Evolutionary conservation across 2,329 filamentous ascomycete genomes (phyloP).

Genomic region (Talaromyces sp.): DNA sequence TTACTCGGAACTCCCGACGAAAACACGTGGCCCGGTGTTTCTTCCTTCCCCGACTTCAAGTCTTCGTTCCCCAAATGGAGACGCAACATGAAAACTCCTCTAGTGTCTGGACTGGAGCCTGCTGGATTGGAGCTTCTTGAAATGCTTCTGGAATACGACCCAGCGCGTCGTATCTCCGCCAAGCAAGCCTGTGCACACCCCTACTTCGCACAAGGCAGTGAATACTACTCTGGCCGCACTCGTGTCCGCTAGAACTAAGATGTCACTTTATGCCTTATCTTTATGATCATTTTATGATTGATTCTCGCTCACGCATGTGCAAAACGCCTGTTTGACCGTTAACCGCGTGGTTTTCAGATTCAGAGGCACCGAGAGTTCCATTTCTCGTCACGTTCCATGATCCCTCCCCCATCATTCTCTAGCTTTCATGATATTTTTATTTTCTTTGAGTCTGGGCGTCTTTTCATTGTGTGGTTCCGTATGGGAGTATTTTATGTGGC

Average conservation of each 20-base stretch:
- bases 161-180: conserved; percentile 79
- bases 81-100: conserved; percentile 63
- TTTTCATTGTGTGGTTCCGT: conserved; percentile 7
- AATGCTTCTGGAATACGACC: conserved; percentile 78
- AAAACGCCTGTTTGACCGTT: background rate
- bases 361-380: background rate
- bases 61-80: conserved; percentile 87
- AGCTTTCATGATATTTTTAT: background rate
- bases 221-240: conserved; percentile 46
- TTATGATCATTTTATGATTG: conserved; percentile 6
- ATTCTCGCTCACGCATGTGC: background rate
- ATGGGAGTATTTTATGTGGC: conserved; percentile 12
- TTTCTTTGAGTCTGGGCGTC: conserved; percentile 8
- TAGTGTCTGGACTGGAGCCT: conserved; percentile 72
- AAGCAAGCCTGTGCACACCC: conserved; percentile 82
- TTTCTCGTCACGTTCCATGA: background rate
- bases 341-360: background rate
- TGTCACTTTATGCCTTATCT: conserved; percentile 25
- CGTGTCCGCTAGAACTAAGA: conserved; percentile 29
- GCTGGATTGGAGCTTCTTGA: conserved; percentile 52
- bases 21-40: conserved; percentile 81
- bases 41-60: conserved; percentile 94
- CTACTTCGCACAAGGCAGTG: conserved; percentile 64
- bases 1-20: conserved; percentile 81
- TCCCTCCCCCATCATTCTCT: background rate